A percentile compares a stretch with the other conserved stretches of the same genome.
phyloP scores from a whole-genome alignment of 2,329 filamentous ascomycete species.

The Cladorrhinum sp. region DNA sequence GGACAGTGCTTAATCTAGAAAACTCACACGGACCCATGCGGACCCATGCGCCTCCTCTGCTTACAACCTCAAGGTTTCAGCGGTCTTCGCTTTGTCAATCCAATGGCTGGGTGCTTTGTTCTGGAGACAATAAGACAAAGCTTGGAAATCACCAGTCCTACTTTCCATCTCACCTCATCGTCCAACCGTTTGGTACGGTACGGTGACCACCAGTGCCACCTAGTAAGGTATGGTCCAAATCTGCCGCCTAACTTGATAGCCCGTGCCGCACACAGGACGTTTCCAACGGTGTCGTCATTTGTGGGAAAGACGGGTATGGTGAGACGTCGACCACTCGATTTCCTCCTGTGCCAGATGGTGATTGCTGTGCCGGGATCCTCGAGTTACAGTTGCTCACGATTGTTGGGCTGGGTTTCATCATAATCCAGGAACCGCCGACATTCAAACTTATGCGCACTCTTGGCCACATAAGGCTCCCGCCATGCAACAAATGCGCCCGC shows the following conservation, averaged over 20 bases:
- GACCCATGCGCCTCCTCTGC: not conserved
- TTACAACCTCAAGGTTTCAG: not conserved
- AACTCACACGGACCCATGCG: not conserved
- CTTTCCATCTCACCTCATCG: not conserved
- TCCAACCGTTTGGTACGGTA: not conserved
- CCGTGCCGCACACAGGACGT: not conserved
- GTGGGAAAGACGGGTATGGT: not conserved
- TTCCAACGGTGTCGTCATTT: constrained; percentile 2
- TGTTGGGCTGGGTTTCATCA: constrained; percentile 12
- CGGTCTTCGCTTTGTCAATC: not conserved
- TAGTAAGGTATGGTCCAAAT: not conserved
- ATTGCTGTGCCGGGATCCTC: not conserved
- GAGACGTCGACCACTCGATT: not conserved
- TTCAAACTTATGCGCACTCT: constrained; percentile 1
- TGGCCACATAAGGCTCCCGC: not conserved
- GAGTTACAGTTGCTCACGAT: not conserved
- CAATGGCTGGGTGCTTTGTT: not conserved
- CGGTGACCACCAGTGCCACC: too few species aligned
- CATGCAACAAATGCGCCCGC: not conserved
- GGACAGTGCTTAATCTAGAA: not conserved
- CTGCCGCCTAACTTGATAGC: not conserved
- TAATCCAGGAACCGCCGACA: constrained; percentile 8
- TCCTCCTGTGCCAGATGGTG: not conserved
- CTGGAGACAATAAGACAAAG: not conserved
- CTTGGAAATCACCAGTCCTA: not conserved